Evolutionary conservation across 2,329 filamentous ascomycete genomes (phyloP), one percentile per base, ranked within the genome.

Genomic region (Hypoxylon sp.): DNA sequence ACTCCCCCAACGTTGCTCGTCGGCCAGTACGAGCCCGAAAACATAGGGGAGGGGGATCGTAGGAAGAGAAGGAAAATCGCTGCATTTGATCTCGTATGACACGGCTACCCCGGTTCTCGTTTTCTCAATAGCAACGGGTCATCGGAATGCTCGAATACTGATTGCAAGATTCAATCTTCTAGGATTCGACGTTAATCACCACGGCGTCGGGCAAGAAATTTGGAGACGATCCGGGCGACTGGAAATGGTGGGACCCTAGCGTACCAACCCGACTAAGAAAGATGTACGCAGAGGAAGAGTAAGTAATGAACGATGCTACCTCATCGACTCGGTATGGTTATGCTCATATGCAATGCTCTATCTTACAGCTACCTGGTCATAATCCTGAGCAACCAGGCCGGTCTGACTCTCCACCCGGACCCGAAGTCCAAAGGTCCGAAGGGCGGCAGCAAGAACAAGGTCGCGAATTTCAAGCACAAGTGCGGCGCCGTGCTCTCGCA

Each of bases 331-430:
- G 29, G 20, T 55, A n/a, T 18, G 58, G 10, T 27, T 48, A 46
- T 60, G 24, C 27, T 49, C 18, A 35, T 50, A 33, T n/a, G 50
- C 20, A 35, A 10, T 1, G 8, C n/a, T 7, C 11, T 17, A 7
- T 11, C 15, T 26, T 7, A 20, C 67, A 90, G 89, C 24, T 96
- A 90, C 74, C 83, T 83, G 41, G 76, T 98, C 10, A 83, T 91
- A 15, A 84, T 98, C 43, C 76, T 99, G 46, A 96, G 91, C 61
- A 99, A 99, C 73, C 95, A 99, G 74, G 93, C 83, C 46, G 92
- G 90, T 11, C 81, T 99, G 40, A 89, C 84, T 13, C 78, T 98
- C 2, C 89, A 89, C 62, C 82, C 85, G 15, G 85, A 91, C 49
- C 77, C 87, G n/a, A 95, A 92, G 10, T 55, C 80, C 2, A 83